These are phyloP conservation scores for Maudiozyma barnettii DNA, from an alignment of 805 yeast species.

Conservation along the genomic window DNA sequence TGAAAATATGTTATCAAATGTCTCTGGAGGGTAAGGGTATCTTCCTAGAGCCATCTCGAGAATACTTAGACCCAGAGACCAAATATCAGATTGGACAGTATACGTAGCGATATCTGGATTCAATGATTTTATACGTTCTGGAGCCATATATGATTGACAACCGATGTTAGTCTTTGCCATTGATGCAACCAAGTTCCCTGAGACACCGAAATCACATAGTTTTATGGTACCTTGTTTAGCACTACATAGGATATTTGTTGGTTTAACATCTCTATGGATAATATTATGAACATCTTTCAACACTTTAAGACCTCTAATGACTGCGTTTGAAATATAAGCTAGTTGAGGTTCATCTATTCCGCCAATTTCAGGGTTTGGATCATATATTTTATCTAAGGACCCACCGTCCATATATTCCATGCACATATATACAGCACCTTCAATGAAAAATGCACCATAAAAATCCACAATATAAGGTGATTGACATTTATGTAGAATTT, in stretches of 20 bases:
- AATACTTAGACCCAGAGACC: conserved; percentile 86
- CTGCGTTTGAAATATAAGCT: conserved; percentile 71
- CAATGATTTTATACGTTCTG: conserved; percentile 76
- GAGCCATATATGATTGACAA: conserved; percentile 98
- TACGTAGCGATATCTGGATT: conserved; percentile 72
- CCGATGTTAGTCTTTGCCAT: conserved; percentile 94
- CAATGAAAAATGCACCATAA: conserved; percentile 94
- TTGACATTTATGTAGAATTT: conserved; percentile 82
- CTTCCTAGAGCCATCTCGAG: conserved; percentile 83
- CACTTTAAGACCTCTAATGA: conserved; percentile 70
- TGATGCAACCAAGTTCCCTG: conserved; percentile 90
- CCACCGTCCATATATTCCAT: conserved; percentile 98
- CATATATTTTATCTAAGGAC: conserved; percentile 78
- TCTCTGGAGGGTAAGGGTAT: conserved; percentile 95
- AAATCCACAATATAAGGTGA: conserved; percentile 91
- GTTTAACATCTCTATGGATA: conserved; percentile 94
- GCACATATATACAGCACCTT: conserved; percentile 97
- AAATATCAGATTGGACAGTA: conserved; percentile 88
- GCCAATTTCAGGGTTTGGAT: conserved; percentile 33
- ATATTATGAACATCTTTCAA: conserved; percentile 86
- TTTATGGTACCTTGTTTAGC: conserved; percentile 73
- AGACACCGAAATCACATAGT: conserved; percentile 91
- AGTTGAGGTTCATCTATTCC: conserved; percentile 73
- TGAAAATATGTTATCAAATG: conserved; percentile 79
- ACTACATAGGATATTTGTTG: conserved; percentile 82